Evolutionary conservation across 1,284 basidiomycete species (phyloP), one percentile per base, ranked within the genome.

Genomic region (Coniophora puteana): DNA sequence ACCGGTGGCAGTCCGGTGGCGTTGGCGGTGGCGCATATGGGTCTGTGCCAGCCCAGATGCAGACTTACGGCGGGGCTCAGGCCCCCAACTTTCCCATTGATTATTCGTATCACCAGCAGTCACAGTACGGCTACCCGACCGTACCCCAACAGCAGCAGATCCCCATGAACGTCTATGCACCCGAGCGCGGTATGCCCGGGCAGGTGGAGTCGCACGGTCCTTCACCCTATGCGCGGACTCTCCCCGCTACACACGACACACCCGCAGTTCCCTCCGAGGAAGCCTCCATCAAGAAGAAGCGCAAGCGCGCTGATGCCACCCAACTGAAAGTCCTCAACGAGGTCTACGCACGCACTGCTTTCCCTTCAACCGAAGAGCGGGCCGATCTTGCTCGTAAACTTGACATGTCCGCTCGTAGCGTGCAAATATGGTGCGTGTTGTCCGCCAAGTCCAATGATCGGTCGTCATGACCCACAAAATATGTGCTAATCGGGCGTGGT

Each of bases 331-430:
- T 86, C 29, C 68, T 90, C 55, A 89, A 89, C 54, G 84, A 86
- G 55, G 81, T 79, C 0, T 90, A 89, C 56, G 70, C 68, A 46
- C 76, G 87, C 43, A 90, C 88, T 2, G 84, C 87, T 14, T 90
- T 90, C 55, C 87, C 87, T 17, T 86, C 86, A 8, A 90, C 87
- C 13, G 87, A 89, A 58, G 87, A 90, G 59, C 77, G 87, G n/a
- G 69, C 77, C 35, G 78, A 78, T 26, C 65, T 90, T 31, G 88
- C 88, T 8, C 83, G 80, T 48, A 70, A 76, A 51, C 66, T 90
- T 47, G 84, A 84, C 51, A 90, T 90, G 87, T 81, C 84, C 30
- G 76, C 87, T 25, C 69, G 87, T 50, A 89, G 85, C 50, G 88
- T 90, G 48, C 87, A 90, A 59, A 90, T 90, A 47, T 90, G 87